Evolutionary conservation across 441 rosid species (phyloP).

Genomic region (Isatis lusitanica): DNA sequence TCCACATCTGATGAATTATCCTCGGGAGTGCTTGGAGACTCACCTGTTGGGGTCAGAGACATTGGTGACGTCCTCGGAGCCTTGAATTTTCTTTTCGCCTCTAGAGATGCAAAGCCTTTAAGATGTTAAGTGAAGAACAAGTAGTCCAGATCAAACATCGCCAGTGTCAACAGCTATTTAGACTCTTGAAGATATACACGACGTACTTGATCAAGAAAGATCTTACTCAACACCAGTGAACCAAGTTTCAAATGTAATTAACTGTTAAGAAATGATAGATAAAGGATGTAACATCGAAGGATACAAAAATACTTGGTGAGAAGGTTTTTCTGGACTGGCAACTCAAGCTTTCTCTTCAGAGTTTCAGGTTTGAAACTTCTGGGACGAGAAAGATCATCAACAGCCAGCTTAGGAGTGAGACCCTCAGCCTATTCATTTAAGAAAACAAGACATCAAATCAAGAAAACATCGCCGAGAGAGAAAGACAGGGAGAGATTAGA

Average conservation of each 20-base stretch:
- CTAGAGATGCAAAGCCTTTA: constrained; percentile 84
- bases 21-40: constrained; percentile 40
- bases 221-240: constrained; percentile 2
- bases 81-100: constrained; percentile 79
- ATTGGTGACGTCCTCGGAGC: constrained; percentile 67
- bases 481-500: background rate
- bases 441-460: constrained; percentile 8
- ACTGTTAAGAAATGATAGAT: background rate
- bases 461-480: background rate
- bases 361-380: constrained; percentile 51
- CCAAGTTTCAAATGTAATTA: constrained; percentile 16
- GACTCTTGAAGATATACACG: background rate
- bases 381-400: constrained; percentile 28
- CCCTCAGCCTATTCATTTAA: constrained; percentile 49
- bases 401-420: constrained; percentile 36
- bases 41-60: constrained; percentile 42
- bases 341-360: constrained; percentile 72
- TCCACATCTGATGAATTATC: constrained; percentile 33
- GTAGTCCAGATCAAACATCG: constrained; percentile 1
- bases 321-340: constrained; percentile 93
- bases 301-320: constrained; percentile 94
- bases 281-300: constrained; percentile 43
- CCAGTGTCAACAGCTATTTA: background rate
- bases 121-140: constrained; percentile 44
- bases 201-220: background rate